Conservation (phyloP, 2,329 filamentous ascomycete species). For the Microcera coccophila region DNA sequence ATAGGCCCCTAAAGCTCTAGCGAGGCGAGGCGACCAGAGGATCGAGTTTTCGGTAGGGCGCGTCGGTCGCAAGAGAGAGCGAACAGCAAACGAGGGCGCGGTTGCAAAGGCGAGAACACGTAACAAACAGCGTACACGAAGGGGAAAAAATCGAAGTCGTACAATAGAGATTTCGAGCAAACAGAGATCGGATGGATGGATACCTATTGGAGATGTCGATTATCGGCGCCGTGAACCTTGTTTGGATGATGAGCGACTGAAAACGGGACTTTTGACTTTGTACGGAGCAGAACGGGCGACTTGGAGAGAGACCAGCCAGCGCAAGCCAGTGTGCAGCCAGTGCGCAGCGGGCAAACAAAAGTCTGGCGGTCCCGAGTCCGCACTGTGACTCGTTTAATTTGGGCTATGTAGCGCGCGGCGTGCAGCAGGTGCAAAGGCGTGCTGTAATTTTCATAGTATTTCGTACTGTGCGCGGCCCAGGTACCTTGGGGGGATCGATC, state of each 20-base stretch:
- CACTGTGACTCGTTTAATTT: too few species aligned
- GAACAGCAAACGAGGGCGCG: not conserved
- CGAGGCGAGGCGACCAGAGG: not conserved
- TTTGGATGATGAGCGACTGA: conserved; percentile 19
- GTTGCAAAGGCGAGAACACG: conserved; percentile 11
- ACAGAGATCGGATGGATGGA: conserved; percentile 12
- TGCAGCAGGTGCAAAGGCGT: too few species aligned
- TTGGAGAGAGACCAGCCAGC: conserved; percentile 13
- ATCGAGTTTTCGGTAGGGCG: not conserved
- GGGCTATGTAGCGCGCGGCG: too few species aligned
- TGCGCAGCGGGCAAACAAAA: too few species aligned
- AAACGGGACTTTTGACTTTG: conserved; percentile 17
- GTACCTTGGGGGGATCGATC: too few species aligned
- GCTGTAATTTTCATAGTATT: too few species aligned
- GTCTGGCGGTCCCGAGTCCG: too few species aligned
- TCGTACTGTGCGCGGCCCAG: too few species aligned
- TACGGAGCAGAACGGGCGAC: conserved; percentile 5
- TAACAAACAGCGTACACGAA: not conserved
- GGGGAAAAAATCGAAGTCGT: not conserved
- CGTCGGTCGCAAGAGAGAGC: not conserved
- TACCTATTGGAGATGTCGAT: conserved; percentile 9
- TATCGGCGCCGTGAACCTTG: conserved; percentile 18
- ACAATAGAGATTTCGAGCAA: not conserved
- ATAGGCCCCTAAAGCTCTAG: not conserved
- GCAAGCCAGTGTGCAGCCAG: not conserved